Base-by-base conservation (phyloP, 495 filamentous ascomycete species). In the Neurospora sp. region DNA sequence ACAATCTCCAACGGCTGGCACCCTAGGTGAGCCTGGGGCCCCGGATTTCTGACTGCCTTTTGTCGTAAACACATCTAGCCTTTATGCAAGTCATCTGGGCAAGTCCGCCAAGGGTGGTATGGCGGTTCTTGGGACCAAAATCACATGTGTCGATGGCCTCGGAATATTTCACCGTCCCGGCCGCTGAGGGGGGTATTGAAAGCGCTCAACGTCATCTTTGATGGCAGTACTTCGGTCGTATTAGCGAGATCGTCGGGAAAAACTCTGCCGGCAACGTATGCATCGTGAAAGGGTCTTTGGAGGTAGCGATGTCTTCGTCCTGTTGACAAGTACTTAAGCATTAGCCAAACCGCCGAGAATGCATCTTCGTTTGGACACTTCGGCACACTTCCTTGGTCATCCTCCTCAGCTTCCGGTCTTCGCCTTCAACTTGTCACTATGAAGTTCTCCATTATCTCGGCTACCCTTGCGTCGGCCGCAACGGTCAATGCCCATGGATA, bases 401-500 rank as follows among this genome's bases (percentile, higher is more conserved):
- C 70, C 70, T 69, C 10, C 71, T n/a, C 0, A 22, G 20, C 31
- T 20, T 18, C 18, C n/a, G 40, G 16, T 39, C 71, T 39, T 38
- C 10, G 20, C 27, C 22, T 39, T 40, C 4, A 5, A 40, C 65
- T 27, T 1, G 38, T 39, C 44, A 76, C 8, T 0, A 80, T 80
- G 76, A 77, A 78, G 74, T 16, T 75, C 14, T 59, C 70, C 3
- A 20, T 71, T 12, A 53, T n/a, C 37, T 68, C 72, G 20, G 40
- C 61, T n/a, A 5, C 70, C 40, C 45, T 78, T n/a, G 70, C 74
- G 12, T 40, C 71, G 38, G 76, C 74, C 9, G 70, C 68, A 8
- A 8, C 72, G 10, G 78, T 80, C 42, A 47, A 76, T n/a, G 82
- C 81, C n/a, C 86, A 87, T 73, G 85, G 85, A 9, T 87, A 87